A percentile compares a stretch with the other conserved stretches of the same genome.
phyloP scores from a whole-genome alignment of 768 basidiomycete species.

The Boletus bicolor region DNA sequence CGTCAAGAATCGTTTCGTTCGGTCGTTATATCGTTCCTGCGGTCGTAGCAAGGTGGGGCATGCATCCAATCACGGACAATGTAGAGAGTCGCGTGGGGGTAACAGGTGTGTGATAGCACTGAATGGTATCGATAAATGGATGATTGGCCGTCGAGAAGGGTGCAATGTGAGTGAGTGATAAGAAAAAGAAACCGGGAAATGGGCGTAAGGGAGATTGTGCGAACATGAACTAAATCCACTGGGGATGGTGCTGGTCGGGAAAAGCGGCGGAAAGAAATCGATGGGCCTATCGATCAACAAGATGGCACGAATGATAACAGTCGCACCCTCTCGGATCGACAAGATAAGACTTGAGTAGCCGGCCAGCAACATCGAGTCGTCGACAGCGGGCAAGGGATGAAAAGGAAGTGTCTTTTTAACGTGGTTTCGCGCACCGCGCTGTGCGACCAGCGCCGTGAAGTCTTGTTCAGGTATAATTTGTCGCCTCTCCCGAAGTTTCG shows the following conservation, averaged over 20 bases:
- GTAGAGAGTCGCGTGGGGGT: slow-evolving; percentile 17
- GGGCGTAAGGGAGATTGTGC: slow-evolving; percentile 26
- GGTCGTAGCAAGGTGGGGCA: slow-evolving; percentile 29
- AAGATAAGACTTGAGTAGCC: slow-evolving; percentile 27
- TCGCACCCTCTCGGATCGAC: slow-evolving; percentile 35
- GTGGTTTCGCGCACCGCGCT: slow-evolving; percentile 30
- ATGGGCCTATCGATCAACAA: slow-evolving; percentile 46
- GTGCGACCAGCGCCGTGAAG: slow-evolving; percentile 32
- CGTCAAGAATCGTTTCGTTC: slow-evolving; percentile 37
- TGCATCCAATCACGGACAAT: slow-evolving; percentile 15
- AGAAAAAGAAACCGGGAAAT: slow-evolving; percentile 11
- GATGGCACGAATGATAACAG: slow-evolving; percentile 32
- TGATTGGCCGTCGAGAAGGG: slow-evolving; percentile 25
- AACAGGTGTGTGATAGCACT: slow-evolving; percentile 13
- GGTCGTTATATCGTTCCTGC: slow-evolving; percentile 33
- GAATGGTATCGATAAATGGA: slow-evolving; percentile 24
- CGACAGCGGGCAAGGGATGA: slow-evolving; percentile 22
- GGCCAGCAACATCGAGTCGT: slow-evolving; percentile 40
- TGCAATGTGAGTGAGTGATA: slow-evolving; percentile 20
- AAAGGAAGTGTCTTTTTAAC: slow-evolving; percentile 19
- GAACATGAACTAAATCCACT: slow-evolving; percentile 29
- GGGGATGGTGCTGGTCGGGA: slow-evolving; percentile 18
- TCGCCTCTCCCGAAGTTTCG: slow-evolving; percentile 25
- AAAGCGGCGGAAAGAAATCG: slow-evolving; percentile 29
- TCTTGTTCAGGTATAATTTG: slow-evolving; percentile 16